Base-by-base conservation (phyloP, 306 rosid genomes). In the Inga oerstediana region DNA sequence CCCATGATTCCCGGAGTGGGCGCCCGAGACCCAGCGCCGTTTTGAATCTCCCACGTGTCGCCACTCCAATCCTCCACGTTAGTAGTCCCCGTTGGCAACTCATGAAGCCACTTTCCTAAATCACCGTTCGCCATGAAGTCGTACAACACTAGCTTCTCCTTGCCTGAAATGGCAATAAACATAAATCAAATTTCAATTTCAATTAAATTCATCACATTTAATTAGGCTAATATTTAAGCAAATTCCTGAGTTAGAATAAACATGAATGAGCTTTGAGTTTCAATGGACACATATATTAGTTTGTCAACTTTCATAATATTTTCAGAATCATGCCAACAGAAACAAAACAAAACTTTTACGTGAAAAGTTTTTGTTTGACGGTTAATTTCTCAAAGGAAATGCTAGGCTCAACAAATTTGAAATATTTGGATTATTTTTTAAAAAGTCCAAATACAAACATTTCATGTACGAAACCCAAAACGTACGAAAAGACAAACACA, bases 91-190 rank as follows among this genome's bases (percentile, higher is more conserved):
- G 97, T 83, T 7, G 98, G 98, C 1, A 95, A 96, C 86, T 92
- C 99, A 73, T 93, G 98, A 27, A 93, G 81, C 99, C 99, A 95
- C 84, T 93, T 85, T 2, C 90, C 92, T 61, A 95, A 68, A 79
- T 95, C 96, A 13, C 99, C 99, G 83, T 93, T 93, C 46, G 90
- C 84, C 96, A 95, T 90, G 85, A 85, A 95, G 79, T 95, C 96
- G 66, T 81, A 90, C 77, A 95, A 10, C 32, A 92, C 93, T 70
- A 95, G 89, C 85, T 93, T 95, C 82, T 95, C 94, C 52, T 86
- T 89, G 10, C 99, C 97, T 95, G 46, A 74, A 19, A n/a, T 32
- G 54, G 39, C 44, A 58, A 59, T n/a, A 17, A 68, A 32, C 24
- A 5, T 62, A n/a, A 67, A 67, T 35, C 5, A 62, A 56, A 56